Conservation (phyloP, 768 basidiomycete species). For the Cystobasidium tubakii region DNA sequence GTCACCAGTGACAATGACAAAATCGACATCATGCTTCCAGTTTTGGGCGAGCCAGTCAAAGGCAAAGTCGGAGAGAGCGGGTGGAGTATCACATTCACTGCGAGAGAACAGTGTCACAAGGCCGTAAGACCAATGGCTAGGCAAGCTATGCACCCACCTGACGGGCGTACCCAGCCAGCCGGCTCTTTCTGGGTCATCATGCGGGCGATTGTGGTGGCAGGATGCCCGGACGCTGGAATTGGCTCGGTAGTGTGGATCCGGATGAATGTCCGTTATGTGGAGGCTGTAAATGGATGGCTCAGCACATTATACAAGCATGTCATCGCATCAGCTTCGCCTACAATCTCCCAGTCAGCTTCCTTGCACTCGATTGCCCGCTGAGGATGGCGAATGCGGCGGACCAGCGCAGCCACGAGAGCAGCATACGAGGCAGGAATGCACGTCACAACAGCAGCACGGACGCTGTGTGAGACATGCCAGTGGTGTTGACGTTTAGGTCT, state of each 20-base stretch:
- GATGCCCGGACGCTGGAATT: constrained; percentile 58
- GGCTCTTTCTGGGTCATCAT: constrained; percentile 48
- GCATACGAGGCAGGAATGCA: neutral
- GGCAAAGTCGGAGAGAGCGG: constrained; percentile 70
- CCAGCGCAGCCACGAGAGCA: neutral
- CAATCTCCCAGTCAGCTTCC: constrained; percentile 24
- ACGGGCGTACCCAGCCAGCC: constrained; percentile 65
- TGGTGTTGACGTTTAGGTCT: neutral
- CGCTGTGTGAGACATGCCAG: neutral
- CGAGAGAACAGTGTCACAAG: neutral
- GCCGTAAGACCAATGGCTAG: too few species aligned
- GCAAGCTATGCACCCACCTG: constrained; percentile 57
- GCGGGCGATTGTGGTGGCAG: constrained; percentile 58
- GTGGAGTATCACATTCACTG: constrained; percentile 76
- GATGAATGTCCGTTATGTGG: constrained; percentile 79
- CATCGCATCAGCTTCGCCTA: neutral
- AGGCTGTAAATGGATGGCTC: constrained; percentile 47
- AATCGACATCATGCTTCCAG: constrained; percentile 80
- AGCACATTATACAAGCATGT: neutral
- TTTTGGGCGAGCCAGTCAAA: constrained; percentile 71
- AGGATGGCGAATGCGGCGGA: neutral
- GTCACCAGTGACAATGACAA: constrained; percentile 68
- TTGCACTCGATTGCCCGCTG: constrained; percentile 2
- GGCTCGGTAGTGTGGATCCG: constrained; percentile 62
- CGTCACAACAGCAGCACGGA: neutral